These are phyloP conservation scores for Metschnikowia vanudenii DNA, from an alignment of 805 yeast genomes.

Conservation along the genomic window DNA sequence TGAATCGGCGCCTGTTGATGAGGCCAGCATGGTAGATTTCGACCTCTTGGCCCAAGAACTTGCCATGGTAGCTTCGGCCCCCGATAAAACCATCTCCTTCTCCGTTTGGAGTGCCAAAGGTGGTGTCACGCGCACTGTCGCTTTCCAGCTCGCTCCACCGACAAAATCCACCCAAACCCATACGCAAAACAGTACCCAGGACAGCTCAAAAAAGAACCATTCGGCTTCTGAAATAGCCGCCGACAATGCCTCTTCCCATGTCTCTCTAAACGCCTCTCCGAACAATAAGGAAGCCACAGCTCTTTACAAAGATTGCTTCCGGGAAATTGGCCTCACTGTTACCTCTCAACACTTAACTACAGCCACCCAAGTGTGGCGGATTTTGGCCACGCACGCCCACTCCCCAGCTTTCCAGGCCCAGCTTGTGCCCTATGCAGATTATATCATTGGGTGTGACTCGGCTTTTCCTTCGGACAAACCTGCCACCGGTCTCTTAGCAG, in stretches of 20 bases:
- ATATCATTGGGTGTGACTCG: slow-evolving; percentile 67
- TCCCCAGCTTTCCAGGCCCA: slow-evolving; percentile 86
- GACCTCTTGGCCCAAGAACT: slow-evolving; percentile 45
- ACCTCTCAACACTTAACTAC: slow-evolving; percentile 77
- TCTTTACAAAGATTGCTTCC: slow-evolving; percentile 37
- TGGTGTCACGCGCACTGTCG: slow-evolving; percentile 44
- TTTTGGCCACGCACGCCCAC: slow-evolving; percentile 65
- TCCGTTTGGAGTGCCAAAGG: slow-evolving; percentile 90
- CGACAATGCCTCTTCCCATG: too few species aligned
- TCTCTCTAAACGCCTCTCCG: too few species aligned
- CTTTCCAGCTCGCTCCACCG: slow-evolving; percentile 20
- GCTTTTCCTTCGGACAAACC: slow-evolving; percentile 57
- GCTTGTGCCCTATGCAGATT: slow-evolving; percentile 80
- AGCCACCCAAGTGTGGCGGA: slow-evolving; percentile 85
- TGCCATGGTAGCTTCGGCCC: slow-evolving; percentile 26
- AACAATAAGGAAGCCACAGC: too few species aligned
- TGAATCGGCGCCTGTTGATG: slow-evolving; percentile 27
- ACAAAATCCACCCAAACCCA: slow-evolving; percentile 3
- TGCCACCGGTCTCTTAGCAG: slow-evolving; percentile 65
- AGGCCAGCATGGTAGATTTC: slow-evolving; percentile 41
- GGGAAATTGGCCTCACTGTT: slow-evolving; percentile 60
- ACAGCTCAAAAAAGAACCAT: too few species aligned
- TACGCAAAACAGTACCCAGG: slow-evolving; percentile 4
- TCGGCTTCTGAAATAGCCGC: too few species aligned
- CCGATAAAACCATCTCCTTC: slow-evolving; percentile 46